These are phyloP conservation scores for Colletotrichum somersetense DNA, from an alignment of 2,329 filamentous ascomycete species.

Conservation along the genomic window DNA sequence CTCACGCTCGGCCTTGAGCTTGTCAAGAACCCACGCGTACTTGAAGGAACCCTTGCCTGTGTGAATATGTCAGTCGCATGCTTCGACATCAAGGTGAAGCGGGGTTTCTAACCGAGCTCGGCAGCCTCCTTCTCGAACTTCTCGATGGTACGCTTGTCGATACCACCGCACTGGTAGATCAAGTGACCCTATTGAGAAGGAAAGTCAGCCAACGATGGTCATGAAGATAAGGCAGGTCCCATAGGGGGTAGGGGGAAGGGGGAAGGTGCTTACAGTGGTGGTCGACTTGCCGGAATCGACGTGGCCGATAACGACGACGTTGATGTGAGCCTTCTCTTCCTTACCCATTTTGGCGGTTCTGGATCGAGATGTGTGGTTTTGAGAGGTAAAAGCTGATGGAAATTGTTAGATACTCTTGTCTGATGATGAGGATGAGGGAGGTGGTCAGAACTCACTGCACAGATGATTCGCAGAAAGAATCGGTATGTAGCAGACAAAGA, in stretches of 20 bases:
- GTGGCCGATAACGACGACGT: conserved; percentile 99
- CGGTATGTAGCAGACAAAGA: conserved; percentile 31
- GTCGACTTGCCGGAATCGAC: conserved; percentile 99
- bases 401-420: not conserved
- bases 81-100: conserved; percentile 1
- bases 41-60: conserved; percentile 99
- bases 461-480: conserved; percentile 21
- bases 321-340: conserved; percentile 95
- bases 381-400: conserved; percentile 20
- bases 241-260: conserved; percentile 23
- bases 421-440: not conserved
- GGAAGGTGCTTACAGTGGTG: conserved; percentile 75
- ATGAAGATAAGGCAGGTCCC: not conserved
- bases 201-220: conserved; percentile 38
- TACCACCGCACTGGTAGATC: conserved; percentile 99
- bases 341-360: conserved; percentile 67
- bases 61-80: conserved; percentile 70
- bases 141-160: conserved; percentile 99
- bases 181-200: conserved; percentile 76
- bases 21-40: conserved; percentile 97
- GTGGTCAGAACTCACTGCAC: conserved; percentile 7
- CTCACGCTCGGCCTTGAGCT: conserved; percentile 99
- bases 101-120: conserved; percentile 19
- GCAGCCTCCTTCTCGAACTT: conserved; percentile 99
- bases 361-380: conserved; percentile 27